Percentiles rank a stretch among this genome's conserved stretches.
Evolutionary conservation across 768 basidiomycete species (phyloP).

Genomic region (Fibroporia radiculosa): DNA sequence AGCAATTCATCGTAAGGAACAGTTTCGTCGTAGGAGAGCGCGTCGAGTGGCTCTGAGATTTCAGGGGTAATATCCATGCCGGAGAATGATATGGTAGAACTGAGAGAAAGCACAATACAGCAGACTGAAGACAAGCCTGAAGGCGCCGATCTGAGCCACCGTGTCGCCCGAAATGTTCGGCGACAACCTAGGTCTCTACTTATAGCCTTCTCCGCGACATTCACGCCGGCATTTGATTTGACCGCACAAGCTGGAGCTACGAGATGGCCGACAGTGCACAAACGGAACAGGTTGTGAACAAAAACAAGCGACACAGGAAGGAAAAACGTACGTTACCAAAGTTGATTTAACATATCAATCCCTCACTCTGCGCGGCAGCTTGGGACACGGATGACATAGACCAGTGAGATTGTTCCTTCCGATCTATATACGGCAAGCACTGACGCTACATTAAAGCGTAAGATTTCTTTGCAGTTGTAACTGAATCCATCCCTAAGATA

Average conservation of each 20-base stretch:
- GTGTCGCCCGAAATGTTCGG: too few relatives aligned
- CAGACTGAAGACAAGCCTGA: too few relatives aligned
- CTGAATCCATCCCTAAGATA: neutral
- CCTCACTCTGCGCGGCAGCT: conserved; percentile 39
- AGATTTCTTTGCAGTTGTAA: conserved; percentile 2
- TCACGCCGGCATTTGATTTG: neutral
- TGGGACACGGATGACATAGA: conserved; percentile 99
- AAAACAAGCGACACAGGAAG: conserved; percentile 87
- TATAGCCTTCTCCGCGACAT: too few relatives aligned
- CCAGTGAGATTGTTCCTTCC: conserved; percentile 58
- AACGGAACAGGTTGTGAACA: conserved; percentile 45
- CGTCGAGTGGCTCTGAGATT: conserved; percentile 5
- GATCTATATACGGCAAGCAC: neutral
- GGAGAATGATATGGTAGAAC: neutral
- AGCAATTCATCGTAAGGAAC: conserved; percentile 52
- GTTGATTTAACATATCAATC: conserved; percentile 2
- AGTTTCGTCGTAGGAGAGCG: conserved; percentile 47
- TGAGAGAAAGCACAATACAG: neutral
- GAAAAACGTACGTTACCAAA: conserved; percentile 76
- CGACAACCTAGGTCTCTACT: too few relatives aligned
- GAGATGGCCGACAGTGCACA: conserved; percentile 15
- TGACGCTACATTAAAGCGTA: conserved; percentile 21
- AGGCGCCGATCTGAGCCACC: too few relatives aligned
- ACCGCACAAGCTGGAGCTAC: neutral
- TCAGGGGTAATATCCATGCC: conserved; percentile 46